phyloP scores from a whole-genome alignment of 768 basidiomycete species.

The Tremella yokohamensis region DNA sequence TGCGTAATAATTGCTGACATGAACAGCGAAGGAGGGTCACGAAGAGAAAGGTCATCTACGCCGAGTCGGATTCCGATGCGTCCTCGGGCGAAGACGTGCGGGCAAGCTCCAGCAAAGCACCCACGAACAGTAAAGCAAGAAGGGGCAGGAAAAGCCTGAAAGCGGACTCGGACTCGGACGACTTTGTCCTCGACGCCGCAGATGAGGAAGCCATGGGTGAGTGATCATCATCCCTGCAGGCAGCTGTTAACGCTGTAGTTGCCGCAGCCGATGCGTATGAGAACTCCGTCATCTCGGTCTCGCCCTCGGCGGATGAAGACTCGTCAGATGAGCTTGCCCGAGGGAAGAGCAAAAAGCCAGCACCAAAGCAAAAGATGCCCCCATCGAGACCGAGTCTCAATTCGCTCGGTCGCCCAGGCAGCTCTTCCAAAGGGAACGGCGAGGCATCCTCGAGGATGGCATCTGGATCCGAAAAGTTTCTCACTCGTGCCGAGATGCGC shows the following conservation, averaged over 20 bases:
- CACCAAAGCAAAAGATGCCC: slow-evolving; percentile 17
- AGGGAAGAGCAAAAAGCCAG: not conserved
- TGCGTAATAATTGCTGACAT: slow-evolving; percentile 2
- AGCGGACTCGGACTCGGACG: slow-evolving; percentile 43
- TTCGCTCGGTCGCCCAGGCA: slow-evolving; percentile 25
- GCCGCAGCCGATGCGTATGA: slow-evolving; percentile 43
- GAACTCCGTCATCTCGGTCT: slow-evolving; percentile 16
- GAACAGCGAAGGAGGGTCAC: slow-evolving; percentile 25
- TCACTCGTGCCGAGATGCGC: slow-evolving; percentile 74
- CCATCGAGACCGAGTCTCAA: slow-evolving; percentile 14
- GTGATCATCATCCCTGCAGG: slow-evolving; percentile 8
- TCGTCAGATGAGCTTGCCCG: not conserved
- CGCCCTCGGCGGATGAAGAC: slow-evolving; percentile 21
- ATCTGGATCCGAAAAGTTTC: slow-evolving; percentile 54
- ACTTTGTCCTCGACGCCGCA: slow-evolving; percentile 41
- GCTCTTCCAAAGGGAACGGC: not conserved
- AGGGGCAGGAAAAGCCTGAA: slow-evolving; percentile 44
- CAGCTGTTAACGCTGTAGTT: slow-evolving; percentile 13
- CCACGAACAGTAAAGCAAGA: not conserved
- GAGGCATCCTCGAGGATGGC: slow-evolving; percentile 1
- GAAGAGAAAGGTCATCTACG: slow-evolving; percentile 43
- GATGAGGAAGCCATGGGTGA: slow-evolving; percentile 45
- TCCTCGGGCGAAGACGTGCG: slow-evolving; percentile 16
- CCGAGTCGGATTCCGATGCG: slow-evolving; percentile 32
- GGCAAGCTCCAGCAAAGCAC: not conserved